Conservation (phyloP, 2,329 filamentous ascomycete genomes). For the Plectosphaerella plurivora region DNA sequence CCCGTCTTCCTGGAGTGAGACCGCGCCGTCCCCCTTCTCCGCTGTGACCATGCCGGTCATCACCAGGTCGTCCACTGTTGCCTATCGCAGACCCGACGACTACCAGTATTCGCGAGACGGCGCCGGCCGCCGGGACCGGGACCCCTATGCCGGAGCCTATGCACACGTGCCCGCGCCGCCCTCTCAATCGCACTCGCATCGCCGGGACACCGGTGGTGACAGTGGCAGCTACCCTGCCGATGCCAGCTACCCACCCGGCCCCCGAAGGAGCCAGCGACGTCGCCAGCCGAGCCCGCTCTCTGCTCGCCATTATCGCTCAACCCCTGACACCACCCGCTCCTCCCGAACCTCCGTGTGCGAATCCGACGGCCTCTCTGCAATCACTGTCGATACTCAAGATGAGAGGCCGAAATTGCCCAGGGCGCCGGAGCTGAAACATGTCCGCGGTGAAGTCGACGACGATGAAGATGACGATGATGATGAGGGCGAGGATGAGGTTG, state of each 20-base stretch:
- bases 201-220: neutral
- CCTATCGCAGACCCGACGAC: neutral
- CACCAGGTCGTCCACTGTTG: slow-evolving; percentile 5
- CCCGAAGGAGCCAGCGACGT: slow-evolving; percentile 19
- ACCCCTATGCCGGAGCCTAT: too few species aligned
- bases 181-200: slow-evolving; percentile 2
- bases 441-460: neutral
- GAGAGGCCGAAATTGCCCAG: slow-evolving; percentile 14
- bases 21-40: slow-evolving; percentile 5
- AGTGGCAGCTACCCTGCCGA: slow-evolving; percentile 6
- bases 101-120: slow-evolving; percentile 1
- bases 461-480: neutral
- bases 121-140: too few species aligned
- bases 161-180: neutral
- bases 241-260: slow-evolving; percentile 18
- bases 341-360: slow-evolving; percentile 30
- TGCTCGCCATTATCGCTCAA: slow-evolving; percentile 29
- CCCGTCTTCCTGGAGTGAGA: slow-evolving; percentile 7
- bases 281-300: slow-evolving; percentile 27
- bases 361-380: slow-evolving; percentile 33
- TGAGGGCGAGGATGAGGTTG: too few species aligned
- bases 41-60: slow-evolving; percentile 9
- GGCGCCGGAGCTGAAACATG: neutral
- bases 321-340: slow-evolving; percentile 27
- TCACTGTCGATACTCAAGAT: slow-evolving; percentile 27